phyloP scores from a whole-genome alignment of 306 rosid genomes.

The Pterocarpus santalinus region DNA sequence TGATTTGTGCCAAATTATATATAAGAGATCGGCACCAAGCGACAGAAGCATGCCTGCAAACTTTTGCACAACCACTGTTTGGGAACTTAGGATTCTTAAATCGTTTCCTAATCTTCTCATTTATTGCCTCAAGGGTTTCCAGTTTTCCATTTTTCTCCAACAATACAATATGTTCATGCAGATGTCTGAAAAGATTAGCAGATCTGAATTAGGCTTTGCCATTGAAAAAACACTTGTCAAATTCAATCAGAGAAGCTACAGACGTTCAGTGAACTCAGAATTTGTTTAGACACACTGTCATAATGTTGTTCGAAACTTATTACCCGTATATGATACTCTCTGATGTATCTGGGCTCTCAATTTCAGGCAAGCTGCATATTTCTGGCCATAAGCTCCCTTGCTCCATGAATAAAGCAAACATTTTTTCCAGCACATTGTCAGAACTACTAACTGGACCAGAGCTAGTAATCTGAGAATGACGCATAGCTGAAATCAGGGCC shows the following conservation, averaged over 20 bases:
- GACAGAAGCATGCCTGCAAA: constrained; percentile 90
- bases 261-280: constrained; percentile 34
- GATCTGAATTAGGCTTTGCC: constrained; percentile 39
- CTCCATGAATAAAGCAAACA: constrained; percentile 90
- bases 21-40: constrained; percentile 95
- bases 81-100: constrained; percentile 90
- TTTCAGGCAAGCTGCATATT: constrained; percentile 85
- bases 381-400: constrained; percentile 98
- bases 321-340: constrained; percentile 85
- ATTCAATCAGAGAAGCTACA: constrained; percentile 37
- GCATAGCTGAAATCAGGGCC: constrained; percentile 72
- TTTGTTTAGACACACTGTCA: constrained; percentile 7
- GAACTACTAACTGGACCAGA: constrained; percentile 58
- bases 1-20: constrained; percentile 78
- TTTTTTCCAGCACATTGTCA: constrained; percentile 79
- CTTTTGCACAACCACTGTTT: constrained; percentile 76
- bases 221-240: constrained; percentile 30
- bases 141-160: constrained; percentile 81
- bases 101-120: constrained; percentile 95
- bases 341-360: constrained; percentile 71
- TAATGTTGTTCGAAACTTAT: constrained; percentile 29
- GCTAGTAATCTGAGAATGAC: constrained; percentile 60
- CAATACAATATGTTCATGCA: constrained; percentile 73
- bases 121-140: constrained; percentile 90
- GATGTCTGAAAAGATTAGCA: constrained; percentile 69